A percentile compares a stretch with the other conserved stretches of the same genome.
Conservation (phyloP, 2,329 filamentous ascomycete species). For the Colletotrichum tropicale region DNA sequence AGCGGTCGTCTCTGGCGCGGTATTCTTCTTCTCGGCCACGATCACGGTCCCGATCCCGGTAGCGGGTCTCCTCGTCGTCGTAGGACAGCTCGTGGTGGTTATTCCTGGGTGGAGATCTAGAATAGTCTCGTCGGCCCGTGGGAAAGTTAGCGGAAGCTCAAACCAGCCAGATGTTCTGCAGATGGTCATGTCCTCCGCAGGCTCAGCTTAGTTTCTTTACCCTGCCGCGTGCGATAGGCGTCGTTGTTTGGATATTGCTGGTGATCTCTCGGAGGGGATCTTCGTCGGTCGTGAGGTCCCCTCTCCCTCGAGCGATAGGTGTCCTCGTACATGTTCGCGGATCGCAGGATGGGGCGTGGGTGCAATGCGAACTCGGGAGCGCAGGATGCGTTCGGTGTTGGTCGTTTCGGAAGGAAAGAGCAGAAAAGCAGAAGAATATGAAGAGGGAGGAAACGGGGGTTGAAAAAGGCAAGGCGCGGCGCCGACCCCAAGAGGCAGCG, state of each 20-base stretch:
- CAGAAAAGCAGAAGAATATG: neutral
- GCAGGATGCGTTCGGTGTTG: neutral
- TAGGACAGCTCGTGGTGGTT: slow-evolving; percentile 29
- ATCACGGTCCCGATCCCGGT: slow-evolving; percentile 23
- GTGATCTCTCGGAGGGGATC: slow-evolving; percentile 20
- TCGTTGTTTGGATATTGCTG: slow-evolving; percentile 33
- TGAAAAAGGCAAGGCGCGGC: neutral
- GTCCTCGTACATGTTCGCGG: slow-evolving; percentile 17
- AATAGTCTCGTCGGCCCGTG: slow-evolving; percentile 46
- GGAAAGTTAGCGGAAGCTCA: slow-evolving; percentile 50
- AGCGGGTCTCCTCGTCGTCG: slow-evolving; percentile 33
- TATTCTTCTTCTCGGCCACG: neutral
- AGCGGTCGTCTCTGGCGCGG: slow-evolving; percentile 20
- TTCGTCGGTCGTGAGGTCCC: slow-evolving; percentile 22
- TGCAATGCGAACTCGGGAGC: neutral
- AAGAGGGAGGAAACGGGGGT: neutral
- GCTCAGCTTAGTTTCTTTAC: slow-evolving; percentile 39
- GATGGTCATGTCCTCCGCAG: slow-evolving; percentile 22
- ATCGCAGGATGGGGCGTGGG: slow-evolving; percentile 1
- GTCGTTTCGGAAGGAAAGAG: neutral
- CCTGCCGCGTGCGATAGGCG: slow-evolving; percentile 53
- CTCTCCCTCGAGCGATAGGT: slow-evolving; percentile 10
- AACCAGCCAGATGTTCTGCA: slow-evolving; percentile 23
- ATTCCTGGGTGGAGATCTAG: slow-evolving; percentile 47
- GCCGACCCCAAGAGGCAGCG: neutral